Evolutionary conservation across 1,284 basidiomycete genomes (phyloP).

Genomic region (Ustilago shanxiensis): DNA sequence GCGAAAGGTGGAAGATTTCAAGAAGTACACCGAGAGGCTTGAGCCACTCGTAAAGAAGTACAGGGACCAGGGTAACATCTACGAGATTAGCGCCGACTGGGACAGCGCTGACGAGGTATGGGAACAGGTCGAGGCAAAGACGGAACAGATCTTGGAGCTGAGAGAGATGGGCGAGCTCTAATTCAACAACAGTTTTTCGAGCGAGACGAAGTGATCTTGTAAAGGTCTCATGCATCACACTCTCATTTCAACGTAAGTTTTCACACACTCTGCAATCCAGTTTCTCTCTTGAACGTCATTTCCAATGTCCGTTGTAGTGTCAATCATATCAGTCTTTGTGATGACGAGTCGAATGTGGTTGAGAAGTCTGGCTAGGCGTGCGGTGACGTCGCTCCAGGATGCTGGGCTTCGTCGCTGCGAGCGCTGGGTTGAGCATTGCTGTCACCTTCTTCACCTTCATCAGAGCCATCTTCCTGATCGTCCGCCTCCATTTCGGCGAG

Average conservation of each 20-base stretch:
- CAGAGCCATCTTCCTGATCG: conserved; percentile 16
- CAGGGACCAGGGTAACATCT: conserved; percentile 55
- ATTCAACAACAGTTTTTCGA: background rate
- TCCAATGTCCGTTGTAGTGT: background rate
- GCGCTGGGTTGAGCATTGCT: conserved; percentile 11
- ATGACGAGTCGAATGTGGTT: no score
- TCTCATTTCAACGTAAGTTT: background rate
- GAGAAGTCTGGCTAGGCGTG: background rate
- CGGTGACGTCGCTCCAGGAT: conserved; percentile 71
- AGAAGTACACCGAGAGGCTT: conserved; percentile 18
- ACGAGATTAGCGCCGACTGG: conserved; percentile 63
- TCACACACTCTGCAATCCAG: background rate
- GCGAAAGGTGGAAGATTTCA: conserved; percentile 47
- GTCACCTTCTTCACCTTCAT: conserved; percentile 18
- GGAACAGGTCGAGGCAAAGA: conserved; percentile 64
- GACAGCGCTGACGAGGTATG: conserved; percentile 62
- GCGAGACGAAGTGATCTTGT: background rate
- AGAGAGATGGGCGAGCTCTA: conserved; percentile 36
- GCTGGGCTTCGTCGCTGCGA: conserved; percentile 72
- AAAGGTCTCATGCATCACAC: background rate
- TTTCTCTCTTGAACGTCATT: no score
- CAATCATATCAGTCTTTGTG: no score
- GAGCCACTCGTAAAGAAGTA: conserved; percentile 51
- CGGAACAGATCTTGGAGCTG: conserved; percentile 48
- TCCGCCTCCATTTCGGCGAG: conserved; percentile 39